Conservation (phyloP, 148 eudicot genomes). For the Spergularia bocconei region DNA sequence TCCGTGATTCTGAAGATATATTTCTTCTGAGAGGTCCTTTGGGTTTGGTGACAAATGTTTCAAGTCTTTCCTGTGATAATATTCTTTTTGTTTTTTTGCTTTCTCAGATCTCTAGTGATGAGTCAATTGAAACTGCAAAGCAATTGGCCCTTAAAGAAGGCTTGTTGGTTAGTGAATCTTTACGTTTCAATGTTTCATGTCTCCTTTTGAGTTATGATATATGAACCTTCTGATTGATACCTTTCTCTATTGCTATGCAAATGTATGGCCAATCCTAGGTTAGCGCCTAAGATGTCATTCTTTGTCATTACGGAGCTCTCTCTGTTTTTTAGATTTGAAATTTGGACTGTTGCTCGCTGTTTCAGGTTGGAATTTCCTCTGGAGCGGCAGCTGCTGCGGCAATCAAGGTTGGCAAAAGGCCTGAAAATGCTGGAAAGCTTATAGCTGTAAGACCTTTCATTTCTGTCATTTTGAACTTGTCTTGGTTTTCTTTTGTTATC, state of each 20-base stretch:
- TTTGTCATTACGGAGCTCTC: not conserved
- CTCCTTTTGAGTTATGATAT: not conserved
- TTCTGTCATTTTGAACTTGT: not conserved
- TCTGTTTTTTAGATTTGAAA: not conserved
- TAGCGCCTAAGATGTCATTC: not conserved
- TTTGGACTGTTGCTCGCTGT: not conserved
- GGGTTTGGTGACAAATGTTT: not conserved
- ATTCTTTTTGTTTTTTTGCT: not conserved
- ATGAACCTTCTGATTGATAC: not conserved
- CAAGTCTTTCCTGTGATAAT: not conserved
- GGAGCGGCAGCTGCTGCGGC: conserved; percentile 99
- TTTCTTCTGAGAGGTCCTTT: not conserved
- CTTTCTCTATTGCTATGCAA: not conserved
- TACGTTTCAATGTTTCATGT: not conserved
- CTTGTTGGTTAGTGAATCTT: conserved; percentile 67
- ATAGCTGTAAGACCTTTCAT: conserved; percentile 58
- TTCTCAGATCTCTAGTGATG: conserved; percentile 86
- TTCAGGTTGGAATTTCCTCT: conserved; percentile 94
- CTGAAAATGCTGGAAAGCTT: conserved; percentile 97
- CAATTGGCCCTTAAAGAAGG: conserved; percentile 96
- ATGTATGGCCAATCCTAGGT: not conserved
- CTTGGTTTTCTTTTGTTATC: not conserved
- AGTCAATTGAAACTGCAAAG: conserved; percentile 86
- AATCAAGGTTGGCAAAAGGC: conserved; percentile 77
- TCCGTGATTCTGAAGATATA: not conserved